phyloP scores from a whole-genome alignment of 306 rosid species.

The Prinsepia uniflora region DNA sequence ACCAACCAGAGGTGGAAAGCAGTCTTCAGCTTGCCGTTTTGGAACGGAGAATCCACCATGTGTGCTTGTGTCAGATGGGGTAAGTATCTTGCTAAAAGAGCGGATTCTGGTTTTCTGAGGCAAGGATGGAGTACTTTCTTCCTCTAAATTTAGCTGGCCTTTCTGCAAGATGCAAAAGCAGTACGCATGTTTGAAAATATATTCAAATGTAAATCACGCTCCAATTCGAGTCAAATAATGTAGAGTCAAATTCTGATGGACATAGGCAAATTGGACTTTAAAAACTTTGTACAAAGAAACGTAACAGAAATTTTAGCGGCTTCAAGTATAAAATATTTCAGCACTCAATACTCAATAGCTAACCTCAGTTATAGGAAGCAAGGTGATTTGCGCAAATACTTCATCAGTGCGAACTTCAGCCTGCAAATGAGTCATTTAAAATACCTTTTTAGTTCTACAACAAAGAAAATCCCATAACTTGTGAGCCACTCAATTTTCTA shows the following conservation, averaged over 20 bases:
- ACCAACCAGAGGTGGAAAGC: conserved; percentile 65
- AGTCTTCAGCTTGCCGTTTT: conserved; percentile 47
- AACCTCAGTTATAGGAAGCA: conserved; percentile 47
- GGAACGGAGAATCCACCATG: conserved; percentile 78
- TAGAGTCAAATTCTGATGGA: background rate
- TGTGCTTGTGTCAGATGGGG: conserved; percentile 64
- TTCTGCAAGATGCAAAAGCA: conserved; percentile 35
- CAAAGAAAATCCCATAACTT: background rate
- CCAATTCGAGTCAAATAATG: conserved; percentile 6
- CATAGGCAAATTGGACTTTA: too few relatives aligned
- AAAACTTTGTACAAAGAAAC: too few relatives aligned
- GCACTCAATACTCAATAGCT: conserved; percentile 15
- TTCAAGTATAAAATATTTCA: conserved; percentile 2
- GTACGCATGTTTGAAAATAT: conserved; percentile 5
- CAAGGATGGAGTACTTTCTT: conserved; percentile 8
- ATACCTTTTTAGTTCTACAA: background rate
- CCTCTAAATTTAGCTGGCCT: conserved; percentile 22
- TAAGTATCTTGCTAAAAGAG: conserved; percentile 47
- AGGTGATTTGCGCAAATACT: conserved; percentile 51
- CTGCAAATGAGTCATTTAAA: conserved; percentile 36
- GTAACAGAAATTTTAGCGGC: background rate
- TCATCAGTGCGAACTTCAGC: conserved; percentile 55
- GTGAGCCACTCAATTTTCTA: background rate
- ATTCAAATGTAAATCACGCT: conserved; percentile 7
- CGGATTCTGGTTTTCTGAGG: conserved; percentile 19